These are phyloP conservation scores for Monosporascus sp. DNA, from an alignment of 2,329 filamentous ascomycete species.

Conservation along the genomic window DNA sequence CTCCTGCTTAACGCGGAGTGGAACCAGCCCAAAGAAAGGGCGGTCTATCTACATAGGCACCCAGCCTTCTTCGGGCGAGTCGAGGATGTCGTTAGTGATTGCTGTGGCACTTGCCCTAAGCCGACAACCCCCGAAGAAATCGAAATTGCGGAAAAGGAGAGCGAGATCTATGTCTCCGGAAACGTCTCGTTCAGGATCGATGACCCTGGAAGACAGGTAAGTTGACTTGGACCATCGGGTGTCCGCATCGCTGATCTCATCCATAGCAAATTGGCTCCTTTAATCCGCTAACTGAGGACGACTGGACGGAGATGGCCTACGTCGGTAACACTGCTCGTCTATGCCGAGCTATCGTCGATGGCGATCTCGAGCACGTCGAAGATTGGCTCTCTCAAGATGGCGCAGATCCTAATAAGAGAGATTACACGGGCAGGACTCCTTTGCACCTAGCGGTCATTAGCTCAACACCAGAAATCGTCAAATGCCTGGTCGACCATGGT, in stretches of 20 bases:
- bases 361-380: constrained; percentile 63
- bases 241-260: constrained; percentile 6
- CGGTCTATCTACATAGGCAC: constrained; percentile 74
- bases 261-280: constrained; percentile 55
- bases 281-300: constrained; percentile 73
- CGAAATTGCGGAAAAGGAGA: constrained; percentile 64
- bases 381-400: constrained; percentile 65
- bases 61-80: constrained; percentile 79
- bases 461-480: constrained; percentile 65
- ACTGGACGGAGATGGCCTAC: constrained; percentile 91
- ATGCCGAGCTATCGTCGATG: constrained; percentile 75
- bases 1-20: constrained; percentile 80
- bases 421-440: constrained; percentile 73
- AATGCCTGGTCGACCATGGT: constrained; percentile 64
- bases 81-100: constrained; percentile 71
- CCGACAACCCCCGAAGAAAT: constrained; percentile 66
- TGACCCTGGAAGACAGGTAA: constrained; percentile 67
- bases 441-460: constrained; percentile 69
- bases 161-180: constrained; percentile 71
- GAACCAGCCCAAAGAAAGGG: constrained; percentile 71
- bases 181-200: constrained; percentile 70
- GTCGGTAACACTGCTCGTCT: constrained; percentile 71
- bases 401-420: constrained; percentile 65
- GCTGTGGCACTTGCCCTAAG: constrained; percentile 72
- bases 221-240: constrained; percentile 16